phyloP scores from a whole-genome alignment of 2,329 filamentous ascomycete genomes.

The Aspergillus sp. region DNA sequence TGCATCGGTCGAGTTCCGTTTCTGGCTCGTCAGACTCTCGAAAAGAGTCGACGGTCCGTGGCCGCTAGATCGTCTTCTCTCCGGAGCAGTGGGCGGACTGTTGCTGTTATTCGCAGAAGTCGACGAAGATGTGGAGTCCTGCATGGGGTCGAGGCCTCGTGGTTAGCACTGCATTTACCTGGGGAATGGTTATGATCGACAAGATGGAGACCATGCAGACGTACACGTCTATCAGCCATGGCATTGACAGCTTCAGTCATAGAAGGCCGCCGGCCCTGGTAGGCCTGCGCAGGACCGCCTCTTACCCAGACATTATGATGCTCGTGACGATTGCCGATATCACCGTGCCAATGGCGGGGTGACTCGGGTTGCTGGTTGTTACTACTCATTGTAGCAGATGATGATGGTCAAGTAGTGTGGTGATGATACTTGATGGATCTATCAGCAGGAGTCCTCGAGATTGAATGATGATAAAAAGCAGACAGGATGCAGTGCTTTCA shows the following conservation, averaged over 20 bases:
- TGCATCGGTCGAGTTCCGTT: conserved; percentile 38
- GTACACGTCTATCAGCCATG: conserved; percentile 28
- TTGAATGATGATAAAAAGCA: not conserved
- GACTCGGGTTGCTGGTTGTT: conserved; percentile 17
- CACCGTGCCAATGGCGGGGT: conserved; percentile 37
- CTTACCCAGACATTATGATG: conserved; percentile 38
- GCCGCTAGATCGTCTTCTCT: conserved; percentile 30
- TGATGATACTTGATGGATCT: not conserved
- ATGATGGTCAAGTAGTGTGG: not conserved
- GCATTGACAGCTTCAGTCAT: conserved; percentile 22
- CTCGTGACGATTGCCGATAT: conserved; percentile 33
- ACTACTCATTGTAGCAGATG: conserved; percentile 15
- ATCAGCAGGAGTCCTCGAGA: not conserved
- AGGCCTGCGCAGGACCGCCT: conserved; percentile 25
- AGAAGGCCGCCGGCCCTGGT: conserved; percentile 23
- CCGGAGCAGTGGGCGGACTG: conserved; percentile 17
- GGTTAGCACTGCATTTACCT: not conserved
- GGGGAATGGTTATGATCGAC: not conserved
- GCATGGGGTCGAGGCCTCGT: not conserved
- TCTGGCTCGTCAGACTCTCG: conserved; percentile 43
- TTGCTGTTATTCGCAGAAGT: conserved; percentile 21
- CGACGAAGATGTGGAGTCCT: conserved; percentile 31
- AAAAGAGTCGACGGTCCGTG: conserved; percentile 23
- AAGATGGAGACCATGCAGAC: conserved; percentile 7
- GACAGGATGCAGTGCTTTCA: not conserved